Conservation (phyloP, 1,284 basidiomycete species). For the Ganoderma meredithae region DNA sequence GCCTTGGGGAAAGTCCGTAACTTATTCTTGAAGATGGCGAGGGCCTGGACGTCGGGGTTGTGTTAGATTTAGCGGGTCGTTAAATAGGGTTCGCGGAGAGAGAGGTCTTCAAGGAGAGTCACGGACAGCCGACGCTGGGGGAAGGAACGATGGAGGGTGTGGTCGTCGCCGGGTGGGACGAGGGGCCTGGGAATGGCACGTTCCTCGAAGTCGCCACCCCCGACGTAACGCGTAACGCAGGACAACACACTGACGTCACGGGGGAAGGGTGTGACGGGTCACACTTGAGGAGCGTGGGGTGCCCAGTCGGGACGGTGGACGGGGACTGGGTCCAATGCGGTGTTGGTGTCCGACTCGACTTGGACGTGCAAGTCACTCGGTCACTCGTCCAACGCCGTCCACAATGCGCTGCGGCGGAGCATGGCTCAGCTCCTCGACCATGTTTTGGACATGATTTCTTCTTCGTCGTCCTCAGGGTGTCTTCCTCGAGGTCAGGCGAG, state of each 20-base stretch:
- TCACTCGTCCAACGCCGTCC: neutral
- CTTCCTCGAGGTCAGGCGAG: constrained; percentile 15
- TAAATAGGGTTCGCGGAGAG: constrained; percentile 23
- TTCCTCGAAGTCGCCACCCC: constrained; percentile 32
- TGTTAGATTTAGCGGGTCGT: constrained; percentile 13
- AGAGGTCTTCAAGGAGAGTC: constrained; percentile 31
- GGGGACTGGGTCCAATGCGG: neutral
- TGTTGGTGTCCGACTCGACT: neutral
- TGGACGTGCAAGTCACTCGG: neutral
- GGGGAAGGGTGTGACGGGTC: constrained; percentile 15
- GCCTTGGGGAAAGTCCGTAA: constrained; percentile 28
- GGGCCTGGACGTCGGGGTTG: constrained; percentile 27
- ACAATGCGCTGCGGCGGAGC: constrained; percentile 2
- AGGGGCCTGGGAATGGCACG: constrained; percentile 30
- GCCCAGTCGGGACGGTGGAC: neutral
- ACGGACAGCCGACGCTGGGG: constrained; percentile 31
- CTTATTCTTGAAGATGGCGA: constrained; percentile 31
- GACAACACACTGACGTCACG: constrained; percentile 29
- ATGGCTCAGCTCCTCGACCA: neutral
- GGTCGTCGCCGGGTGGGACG: constrained; percentile 35
- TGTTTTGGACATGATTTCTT: neutral
- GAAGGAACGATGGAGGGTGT: constrained; percentile 30
- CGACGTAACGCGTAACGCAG: constrained; percentile 31
- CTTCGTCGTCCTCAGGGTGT: neutral
- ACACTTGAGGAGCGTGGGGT: neutral